Percentiles rank a stretch among this genome's conserved stretches.
Conservation (phyloP, 495 filamentous ascomycete genomes). For the Aspergillus ostianus region DNA sequence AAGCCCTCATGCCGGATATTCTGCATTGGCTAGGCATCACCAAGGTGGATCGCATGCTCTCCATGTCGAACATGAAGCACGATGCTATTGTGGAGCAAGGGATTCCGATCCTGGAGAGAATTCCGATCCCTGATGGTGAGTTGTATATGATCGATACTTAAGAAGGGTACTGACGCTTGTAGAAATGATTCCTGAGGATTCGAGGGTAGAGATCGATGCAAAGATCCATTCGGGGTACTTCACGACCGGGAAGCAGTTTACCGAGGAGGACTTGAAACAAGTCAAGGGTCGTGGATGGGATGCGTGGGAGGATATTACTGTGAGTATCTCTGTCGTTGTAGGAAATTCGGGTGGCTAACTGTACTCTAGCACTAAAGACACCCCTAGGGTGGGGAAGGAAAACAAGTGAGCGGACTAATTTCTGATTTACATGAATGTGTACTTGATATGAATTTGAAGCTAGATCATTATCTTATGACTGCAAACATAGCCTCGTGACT, state of each 20-base stretch:
- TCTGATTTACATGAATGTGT: too few relatives aligned
- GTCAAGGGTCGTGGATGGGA: conserved; percentile 88
- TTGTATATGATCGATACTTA: not conserved
- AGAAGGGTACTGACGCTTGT: not conserved
- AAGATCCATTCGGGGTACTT: conserved; percentile 90
- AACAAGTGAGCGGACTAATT: too few relatives aligned
- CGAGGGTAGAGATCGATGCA: conserved; percentile 88
- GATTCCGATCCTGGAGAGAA: conserved; percentile 82
- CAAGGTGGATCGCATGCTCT: conserved; percentile 92
- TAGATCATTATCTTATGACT: too few relatives aligned
- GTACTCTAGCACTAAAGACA: not conserved
- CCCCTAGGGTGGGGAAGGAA: too few relatives aligned
- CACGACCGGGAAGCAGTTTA: conserved; percentile 83
- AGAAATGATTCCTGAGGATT: conserved; percentile 83
- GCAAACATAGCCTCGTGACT: too few relatives aligned
- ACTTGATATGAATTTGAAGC: too few relatives aligned
- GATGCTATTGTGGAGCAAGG: conserved; percentile 92
- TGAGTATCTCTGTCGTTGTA: not conserved
- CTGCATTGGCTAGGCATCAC: conserved; percentile 92
- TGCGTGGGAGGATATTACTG: conserved; percentile 54
- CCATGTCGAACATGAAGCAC: conserved; percentile 97
- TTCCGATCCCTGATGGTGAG: conserved; percentile 72
- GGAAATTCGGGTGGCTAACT: not conserved
- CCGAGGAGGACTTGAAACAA: conserved; percentile 71
- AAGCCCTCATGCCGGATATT: conserved; percentile 91